Percentiles rank a stretch among this genome's conserved stretches.
phyloP scores from a whole-genome alignment of 1,284 basidiomycete species.

The Hemileia vastatrix region DNA sequence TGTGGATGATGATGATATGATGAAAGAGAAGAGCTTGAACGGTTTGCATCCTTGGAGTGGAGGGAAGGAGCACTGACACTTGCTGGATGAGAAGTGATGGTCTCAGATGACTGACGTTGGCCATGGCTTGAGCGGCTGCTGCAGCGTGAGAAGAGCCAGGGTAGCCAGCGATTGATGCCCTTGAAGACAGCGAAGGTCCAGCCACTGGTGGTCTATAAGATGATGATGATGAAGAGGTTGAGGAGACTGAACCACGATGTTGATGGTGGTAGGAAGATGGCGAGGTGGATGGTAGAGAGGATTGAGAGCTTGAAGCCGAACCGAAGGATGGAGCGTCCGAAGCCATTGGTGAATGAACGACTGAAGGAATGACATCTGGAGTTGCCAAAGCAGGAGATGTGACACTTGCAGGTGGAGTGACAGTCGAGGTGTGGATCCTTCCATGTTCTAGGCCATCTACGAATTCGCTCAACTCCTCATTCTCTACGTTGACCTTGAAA shows the following conservation, averaged over 20 bases:
- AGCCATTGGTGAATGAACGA: conserved; percentile 26
- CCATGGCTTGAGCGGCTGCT: conserved; percentile 30
- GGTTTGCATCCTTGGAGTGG: conserved; percentile 28
- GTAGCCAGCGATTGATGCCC: neutral
- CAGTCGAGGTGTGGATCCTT: neutral
- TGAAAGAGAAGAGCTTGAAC: conserved; percentile 27
- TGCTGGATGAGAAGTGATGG: conserved; percentile 14
- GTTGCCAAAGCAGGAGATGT: neutral
- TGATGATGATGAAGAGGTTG: neutral
- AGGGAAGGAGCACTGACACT: conserved; percentile 26
- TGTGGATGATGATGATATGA: conserved; percentile 18
- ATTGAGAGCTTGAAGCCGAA: conserved; percentile 24
- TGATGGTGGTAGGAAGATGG: conserved; percentile 2
- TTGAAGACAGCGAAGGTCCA: neutral
- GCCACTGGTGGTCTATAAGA: neutral
- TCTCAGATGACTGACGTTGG: conserved; percentile 21
- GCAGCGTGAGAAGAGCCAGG: conserved; percentile 12
- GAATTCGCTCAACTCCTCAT: conserved; percentile 26
- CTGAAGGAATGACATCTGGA: conserved; percentile 18
- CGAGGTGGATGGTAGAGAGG: conserved; percentile 14
- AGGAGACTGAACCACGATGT: conserved; percentile 16
- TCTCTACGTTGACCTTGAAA: conserved; percentile 8
- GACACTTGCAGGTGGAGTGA: neutral
- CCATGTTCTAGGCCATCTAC: conserved; percentile 33
- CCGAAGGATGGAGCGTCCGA: conserved; percentile 24